Evolutionary conservation across 768 basidiomycete species (phyloP).

Genomic region (Amanita thiersii): DNA sequence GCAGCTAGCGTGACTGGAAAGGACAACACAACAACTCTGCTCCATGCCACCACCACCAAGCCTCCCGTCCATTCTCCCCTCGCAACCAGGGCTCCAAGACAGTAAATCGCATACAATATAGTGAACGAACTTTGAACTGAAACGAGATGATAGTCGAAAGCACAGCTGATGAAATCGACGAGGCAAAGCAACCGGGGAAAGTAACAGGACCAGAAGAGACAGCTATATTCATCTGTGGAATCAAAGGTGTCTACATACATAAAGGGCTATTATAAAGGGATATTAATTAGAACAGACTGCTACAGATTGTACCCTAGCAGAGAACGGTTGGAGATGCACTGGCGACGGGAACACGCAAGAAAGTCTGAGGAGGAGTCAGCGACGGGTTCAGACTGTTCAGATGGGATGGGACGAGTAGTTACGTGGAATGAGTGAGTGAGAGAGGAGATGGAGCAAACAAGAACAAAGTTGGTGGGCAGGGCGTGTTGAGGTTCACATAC

Average conservation of each 20-base stretch:
- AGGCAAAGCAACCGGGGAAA: conserved; percentile 38
- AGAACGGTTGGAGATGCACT: conserved; percentile 61
- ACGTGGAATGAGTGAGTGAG: conserved; percentile 52
- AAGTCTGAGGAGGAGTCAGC: conserved; percentile 24
- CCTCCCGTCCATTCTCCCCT: conserved; percentile 43
- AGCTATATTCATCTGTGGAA: conserved; percentile 72
- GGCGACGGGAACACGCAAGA: conserved; percentile 63
- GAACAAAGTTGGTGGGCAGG: conserved; percentile 3
- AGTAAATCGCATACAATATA: conserved; percentile 22
- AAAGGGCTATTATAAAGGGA: not conserved
- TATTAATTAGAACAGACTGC: conserved; percentile 37
- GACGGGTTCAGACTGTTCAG: too few species aligned
- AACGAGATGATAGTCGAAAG: conserved; percentile 34
- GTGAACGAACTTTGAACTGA: not conserved
- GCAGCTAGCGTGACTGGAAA: not conserved
- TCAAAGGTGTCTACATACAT: conserved; percentile 35
- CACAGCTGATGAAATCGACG: conserved; percentile 42
- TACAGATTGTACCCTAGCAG: conserved; percentile 64
- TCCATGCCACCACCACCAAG: conserved; percentile 12
- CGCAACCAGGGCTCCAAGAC: conserved; percentile 42
- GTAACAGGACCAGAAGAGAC: conserved; percentile 68
- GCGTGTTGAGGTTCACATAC: conserved; percentile 9
- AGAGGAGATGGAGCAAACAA: conserved; percentile 1
- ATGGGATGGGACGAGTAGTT: conserved; percentile 38
- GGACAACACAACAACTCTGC: not conserved